Base-by-base conservation (phyloP, 2,329 filamentous ascomycete genomes). In the Neonectria faginata region DNA sequence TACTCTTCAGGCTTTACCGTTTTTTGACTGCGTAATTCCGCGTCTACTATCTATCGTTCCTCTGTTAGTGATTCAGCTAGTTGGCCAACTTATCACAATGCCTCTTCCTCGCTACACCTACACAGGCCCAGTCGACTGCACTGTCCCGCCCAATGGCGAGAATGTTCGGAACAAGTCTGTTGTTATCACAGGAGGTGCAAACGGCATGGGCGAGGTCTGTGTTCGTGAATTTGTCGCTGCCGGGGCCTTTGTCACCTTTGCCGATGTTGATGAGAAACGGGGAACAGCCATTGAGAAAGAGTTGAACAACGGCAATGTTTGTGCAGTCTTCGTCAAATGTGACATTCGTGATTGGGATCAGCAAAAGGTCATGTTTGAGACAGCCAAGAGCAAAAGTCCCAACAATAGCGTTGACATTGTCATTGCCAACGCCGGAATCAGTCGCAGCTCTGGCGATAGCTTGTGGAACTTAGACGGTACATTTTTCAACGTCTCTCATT, bases 341-440 rank as follows among this genome's bases (percentile, higher is more conserved):
- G 80, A 84, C 41, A 79, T 83, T 22, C 73, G 76, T 29, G 73
- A 74, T 47, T 84, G 82, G 81, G 77, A 83, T 0, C 74, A 82
- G 22, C 80, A 84, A 62, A 76, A 79, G 6, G 60, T 57, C 4
- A 70, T 82, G 9, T 84, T 84, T 41, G 77, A 82, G 58, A 76
- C 73, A 0, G 81, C 82, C 1, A 77, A 77, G 29, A 61, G 57
- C 1, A 70, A 74, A 39, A 81, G 79, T 10, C 81, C 81, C 0
- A 67, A 70, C 25, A 76, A 79, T 0, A 79, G 77, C 53, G 77
- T 83, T 22, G 82, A 84, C 60, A 69, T 84, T 12, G 83, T 84
- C 12, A 79, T 85, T 57, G 81, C 82, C 1, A 85, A 84, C 67
- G 83, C 82, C 1, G 82, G 83, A 11, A 82, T 84, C 29, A 76